Evolutionary conservation across 306 rosid genomes (phyloP).

Genomic region (Rubus idaeus): DNA sequence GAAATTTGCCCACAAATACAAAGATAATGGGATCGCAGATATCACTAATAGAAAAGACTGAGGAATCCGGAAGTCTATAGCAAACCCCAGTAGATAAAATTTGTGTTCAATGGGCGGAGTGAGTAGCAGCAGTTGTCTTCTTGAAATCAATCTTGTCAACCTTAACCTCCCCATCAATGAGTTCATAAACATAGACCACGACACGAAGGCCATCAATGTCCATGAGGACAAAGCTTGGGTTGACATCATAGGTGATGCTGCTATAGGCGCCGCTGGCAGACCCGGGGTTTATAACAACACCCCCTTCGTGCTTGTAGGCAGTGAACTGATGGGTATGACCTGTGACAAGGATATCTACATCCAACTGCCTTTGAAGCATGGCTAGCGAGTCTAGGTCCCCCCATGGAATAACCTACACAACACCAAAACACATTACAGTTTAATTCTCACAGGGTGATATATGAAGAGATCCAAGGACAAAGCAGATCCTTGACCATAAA

Average conservation of each 20-base stretch:
- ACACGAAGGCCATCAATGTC: slow-evolving; percentile 96
- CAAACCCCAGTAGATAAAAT: neutral
- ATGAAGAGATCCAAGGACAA: neutral
- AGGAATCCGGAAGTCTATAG: slow-evolving; percentile 1
- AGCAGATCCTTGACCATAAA: neutral
- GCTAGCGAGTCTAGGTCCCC: slow-evolving; percentile 99
- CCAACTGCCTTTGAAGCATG: slow-evolving; percentile 98
- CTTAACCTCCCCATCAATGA: slow-evolving; percentile 96
- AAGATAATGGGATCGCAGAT: slow-evolving; percentile 10
- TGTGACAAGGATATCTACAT: slow-evolving; percentile 95
- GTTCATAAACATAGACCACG: slow-evolving; percentile 95
- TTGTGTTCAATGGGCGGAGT: slow-evolving; percentile 54
- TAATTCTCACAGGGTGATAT: neutral
- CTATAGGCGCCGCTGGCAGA: slow-evolving; percentile 96
- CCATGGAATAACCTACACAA: slow-evolving; percentile 93
- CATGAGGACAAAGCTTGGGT: slow-evolving; percentile 98
- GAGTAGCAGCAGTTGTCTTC: slow-evolving; percentile 75
- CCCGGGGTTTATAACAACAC: slow-evolving; percentile 96
- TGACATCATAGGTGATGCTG: slow-evolving; percentile 93
- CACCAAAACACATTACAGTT: slow-evolving; percentile 17
- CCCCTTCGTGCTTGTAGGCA: slow-evolving; percentile 96
- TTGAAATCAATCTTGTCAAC: slow-evolving; percentile 99
- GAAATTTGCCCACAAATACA: slow-evolving; percentile 19
- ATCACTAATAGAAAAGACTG: slow-evolving; percentile 14
- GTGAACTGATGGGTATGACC: slow-evolving; percentile 98